phyloP scores from a whole-genome alignment of 768 basidiomycete genomes.

The Goffeauzyma gilvescens region DNA sequence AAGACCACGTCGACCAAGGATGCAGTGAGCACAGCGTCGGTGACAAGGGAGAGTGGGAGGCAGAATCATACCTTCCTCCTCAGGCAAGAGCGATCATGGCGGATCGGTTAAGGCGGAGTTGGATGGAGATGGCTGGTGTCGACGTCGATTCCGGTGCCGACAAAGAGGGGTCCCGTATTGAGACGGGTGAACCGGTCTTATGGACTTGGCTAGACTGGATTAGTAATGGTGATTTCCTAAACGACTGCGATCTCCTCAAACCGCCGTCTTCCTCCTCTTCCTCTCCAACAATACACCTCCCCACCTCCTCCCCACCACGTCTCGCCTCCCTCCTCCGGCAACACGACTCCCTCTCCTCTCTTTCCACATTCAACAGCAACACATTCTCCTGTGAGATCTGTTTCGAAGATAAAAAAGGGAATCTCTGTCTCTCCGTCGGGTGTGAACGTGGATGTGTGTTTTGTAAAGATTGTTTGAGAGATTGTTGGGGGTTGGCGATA shows the following conservation, averaged over 20 bases:
- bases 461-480: slow-evolving; percentile 57
- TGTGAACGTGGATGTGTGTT: slow-evolving; percentile 54
- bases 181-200: slow-evolving; percentile 16
- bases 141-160: neutral
- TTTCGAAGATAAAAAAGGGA: slow-evolving; percentile 52
- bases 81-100: neutral
- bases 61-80: neutral
- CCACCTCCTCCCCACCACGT: neutral
- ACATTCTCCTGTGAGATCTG: slow-evolving; percentile 63
- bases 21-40: too few relatives aligned
- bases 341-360: slow-evolving; percentile 12
- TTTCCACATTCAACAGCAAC: slow-evolving; percentile 16
- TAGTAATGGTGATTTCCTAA: slow-evolving; percentile 18
- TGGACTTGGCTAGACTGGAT: slow-evolving; percentile 31
- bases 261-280: slow-evolving; percentile 3
- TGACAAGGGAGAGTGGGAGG: too few relatives aligned
- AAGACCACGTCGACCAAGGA: neutral
- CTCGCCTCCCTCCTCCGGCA: slow-evolving; percentile 13
- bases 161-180: neutral
- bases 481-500: slow-evolving; percentile 68
- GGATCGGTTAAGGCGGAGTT: too few relatives aligned
- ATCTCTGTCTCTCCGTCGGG: slow-evolving; percentile 47
- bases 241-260: slow-evolving; percentile 13
- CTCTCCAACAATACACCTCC: neutral
- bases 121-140: neutral